phyloP scores from a whole-genome alignment of 225 moss, liverwort and hornwort genomes.

The Sphagnum contortum region DNA sequence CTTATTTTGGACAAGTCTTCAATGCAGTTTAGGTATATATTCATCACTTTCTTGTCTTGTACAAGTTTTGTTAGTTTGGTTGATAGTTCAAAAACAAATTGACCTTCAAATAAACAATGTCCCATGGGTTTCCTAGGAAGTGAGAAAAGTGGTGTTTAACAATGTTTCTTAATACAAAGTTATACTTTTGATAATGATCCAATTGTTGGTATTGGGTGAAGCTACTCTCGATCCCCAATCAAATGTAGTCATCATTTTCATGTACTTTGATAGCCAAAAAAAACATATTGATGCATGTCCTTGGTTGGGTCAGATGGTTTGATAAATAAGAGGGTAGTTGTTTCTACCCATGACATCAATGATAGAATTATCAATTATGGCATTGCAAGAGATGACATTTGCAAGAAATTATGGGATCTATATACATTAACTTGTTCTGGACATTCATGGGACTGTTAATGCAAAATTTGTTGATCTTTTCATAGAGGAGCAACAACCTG shows the following conservation, averaged over 20 bases:
- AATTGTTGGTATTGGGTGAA: no score
- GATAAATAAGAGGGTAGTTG: conserved; percentile 59
- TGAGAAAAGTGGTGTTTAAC: no score
- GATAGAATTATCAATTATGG: conserved; percentile 76
- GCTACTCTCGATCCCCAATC: no score
- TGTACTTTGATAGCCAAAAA: no score
- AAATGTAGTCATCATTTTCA: no score
- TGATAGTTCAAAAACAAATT: no score
- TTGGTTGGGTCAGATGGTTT: conserved; percentile 15
- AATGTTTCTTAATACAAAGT: no score
- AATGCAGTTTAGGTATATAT: conserved; percentile 60
- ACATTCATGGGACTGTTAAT: conserved; percentile 19
- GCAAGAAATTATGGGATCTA: conserved; percentile 80
- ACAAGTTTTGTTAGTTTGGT: no score
- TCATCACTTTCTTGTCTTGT: conserved; percentile 4
- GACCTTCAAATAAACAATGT: no score
- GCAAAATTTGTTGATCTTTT: conserved; percentile 63
- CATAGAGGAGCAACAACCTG: conserved; percentile 53
- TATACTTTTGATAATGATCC: no score
- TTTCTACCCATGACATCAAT: conserved; percentile 87
- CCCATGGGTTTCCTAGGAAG: no score
- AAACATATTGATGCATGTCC: no score
- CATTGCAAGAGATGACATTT: conserved; percentile 92
- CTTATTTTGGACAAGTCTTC: conserved; percentile 67
- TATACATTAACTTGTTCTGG: conserved; percentile 49